Evolutionary conservation across 2,329 filamentous ascomycete species (phyloP), one percentile per base, ranked within the genome.

Genomic region (Malbranchea cinnamomea): DNA sequence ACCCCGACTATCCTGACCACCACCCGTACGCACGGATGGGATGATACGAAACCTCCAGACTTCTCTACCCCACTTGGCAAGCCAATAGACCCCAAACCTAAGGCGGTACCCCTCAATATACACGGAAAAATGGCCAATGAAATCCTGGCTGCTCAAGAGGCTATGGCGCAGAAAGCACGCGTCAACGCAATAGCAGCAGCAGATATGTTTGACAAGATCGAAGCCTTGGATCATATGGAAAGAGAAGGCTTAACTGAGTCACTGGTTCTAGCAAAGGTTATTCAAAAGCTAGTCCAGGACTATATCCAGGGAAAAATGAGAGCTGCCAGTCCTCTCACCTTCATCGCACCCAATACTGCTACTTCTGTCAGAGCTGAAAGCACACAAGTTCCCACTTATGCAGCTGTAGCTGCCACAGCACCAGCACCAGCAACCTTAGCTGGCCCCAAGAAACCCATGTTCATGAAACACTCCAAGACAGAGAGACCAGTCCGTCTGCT

Each of bases 401-500:
- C 23, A 26, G 12, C 8, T 7, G 23, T 12, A 26, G 23, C 23
- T 26, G 23, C 23, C 7, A 8, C 12, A 13, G 8, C 23, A 13
- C 23, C 23, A 13, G 12, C 23, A 13, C n/a, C n/a, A n/a, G n/a
- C n/a, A n/a, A n/a, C n/a, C n/a, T n/a, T n/a, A n/a, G n/a, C n/a
- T n/a, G 23, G 7, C 23, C 12, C 23, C 7, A 26, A 26, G 23
- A 7, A 12, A 26, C 23, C 23, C 13, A 8, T 26, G 7, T 26
- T 13, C 23, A 8, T 12, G 12, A 7, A 12, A 26, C 23, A 26
- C 13, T 13, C 13, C 12, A 26, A 26, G 7, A 12, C 23, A 7
- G 23, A 26, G 12, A 26, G 13, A 26, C 23, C 23, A 26, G 23
- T 12, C 23, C 12, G 23, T 8, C 8, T 26, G 13, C 23, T 26